phyloP scores from a whole-genome alignment of 768 basidiomycete genomes.

The Mycena galericulata region DNA sequence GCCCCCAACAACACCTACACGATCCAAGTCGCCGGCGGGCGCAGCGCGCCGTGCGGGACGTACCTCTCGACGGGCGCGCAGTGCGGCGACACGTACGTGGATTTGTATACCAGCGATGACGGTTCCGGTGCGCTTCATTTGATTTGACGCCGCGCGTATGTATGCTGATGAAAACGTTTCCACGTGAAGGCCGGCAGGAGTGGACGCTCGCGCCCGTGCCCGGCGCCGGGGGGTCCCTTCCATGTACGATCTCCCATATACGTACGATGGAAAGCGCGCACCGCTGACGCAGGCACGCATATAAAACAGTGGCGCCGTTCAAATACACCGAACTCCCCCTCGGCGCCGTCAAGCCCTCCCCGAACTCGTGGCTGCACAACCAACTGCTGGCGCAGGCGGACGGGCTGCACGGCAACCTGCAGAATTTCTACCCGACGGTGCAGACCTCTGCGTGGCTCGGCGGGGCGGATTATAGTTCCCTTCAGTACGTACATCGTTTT shows the following conservation, averaged over 20 bases:
- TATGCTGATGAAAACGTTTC: too few species aligned
- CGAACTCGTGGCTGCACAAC: constrained; percentile 23
- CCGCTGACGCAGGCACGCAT: background rate
- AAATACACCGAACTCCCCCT: constrained; percentile 30
- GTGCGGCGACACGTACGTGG: constrained; percentile 29
- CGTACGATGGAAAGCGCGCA: background rate
- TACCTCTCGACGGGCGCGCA: constrained; percentile 22
- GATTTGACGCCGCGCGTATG: background rate
- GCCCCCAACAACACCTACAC: constrained; percentile 28
- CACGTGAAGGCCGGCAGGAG: constrained; percentile 18
- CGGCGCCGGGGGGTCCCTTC: constrained; percentile 10
- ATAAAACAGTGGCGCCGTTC: constrained; percentile 28
- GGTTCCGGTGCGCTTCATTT: too few species aligned
- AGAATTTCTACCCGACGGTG: constrained; percentile 28
- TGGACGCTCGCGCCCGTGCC: constrained; percentile 27
- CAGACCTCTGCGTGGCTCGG: constrained; percentile 30
- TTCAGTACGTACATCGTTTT: too few species aligned
- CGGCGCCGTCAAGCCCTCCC: constrained; percentile 28
- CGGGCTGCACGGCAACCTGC: constrained; percentile 31
- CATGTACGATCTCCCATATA: constrained; percentile 14
- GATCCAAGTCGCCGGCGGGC: constrained; percentile 21
- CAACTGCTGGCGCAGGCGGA: constrained; percentile 26
- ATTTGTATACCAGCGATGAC: constrained; percentile 27
- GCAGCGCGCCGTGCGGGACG: constrained; percentile 28
- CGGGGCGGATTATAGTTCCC: constrained; percentile 28